Percentiles rank a stretch among this genome's conserved stretches.
These are phyloP conservation scores for Saprolegnia diclina DNA, from an alignment of 352 stramenopile genomes.

Conservation along the genomic window DNA sequence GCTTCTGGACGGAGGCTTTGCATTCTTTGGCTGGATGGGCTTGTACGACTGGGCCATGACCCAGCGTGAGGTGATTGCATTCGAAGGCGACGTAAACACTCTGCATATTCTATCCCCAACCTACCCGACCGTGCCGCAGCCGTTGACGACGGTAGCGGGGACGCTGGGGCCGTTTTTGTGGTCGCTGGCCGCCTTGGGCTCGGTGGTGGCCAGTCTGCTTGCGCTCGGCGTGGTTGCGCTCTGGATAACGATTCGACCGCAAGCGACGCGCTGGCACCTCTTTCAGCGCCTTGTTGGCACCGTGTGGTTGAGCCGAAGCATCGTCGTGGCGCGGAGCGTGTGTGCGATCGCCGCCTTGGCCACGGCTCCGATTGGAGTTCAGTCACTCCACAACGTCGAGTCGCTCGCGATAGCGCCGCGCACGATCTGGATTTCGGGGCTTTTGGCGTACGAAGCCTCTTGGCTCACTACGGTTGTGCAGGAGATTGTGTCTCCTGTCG, in stretches of 20 bases:
- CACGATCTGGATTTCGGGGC: background rate
- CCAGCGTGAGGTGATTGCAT: slow-evolving; percentile 10
- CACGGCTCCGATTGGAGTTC: background rate
- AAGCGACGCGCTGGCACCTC: background rate
- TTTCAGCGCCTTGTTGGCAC: background rate
- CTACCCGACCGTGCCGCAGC: background rate
- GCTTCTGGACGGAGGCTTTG: background rate
- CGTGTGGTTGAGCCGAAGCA: background rate
- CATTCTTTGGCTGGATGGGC: slow-evolving; percentile 24
- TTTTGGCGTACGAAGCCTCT: slow-evolving; percentile 4
- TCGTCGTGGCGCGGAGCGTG: background rate
- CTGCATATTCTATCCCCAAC: slow-evolving; percentile 3
- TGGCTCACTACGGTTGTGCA: slow-evolving; percentile 16
- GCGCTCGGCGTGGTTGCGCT: background rate
- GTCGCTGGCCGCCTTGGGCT: background rate
- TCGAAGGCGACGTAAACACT: slow-evolving; percentile 1
- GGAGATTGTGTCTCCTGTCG: slow-evolving; percentile 3
- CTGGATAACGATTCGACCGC: background rate
- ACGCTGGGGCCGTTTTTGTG: background rate
- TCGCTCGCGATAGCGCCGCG: background rate
- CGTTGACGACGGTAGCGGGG: background rate
- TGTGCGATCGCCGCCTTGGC: background rate
- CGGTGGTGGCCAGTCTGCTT: background rate
- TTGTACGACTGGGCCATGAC: slow-evolving; percentile 19
- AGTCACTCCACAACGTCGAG: background rate